Evolutionary conservation across 306 rosid genomes (phyloP), one percentile per base, ranked within the genome.

Genomic region (Myrica gale): DNA sequence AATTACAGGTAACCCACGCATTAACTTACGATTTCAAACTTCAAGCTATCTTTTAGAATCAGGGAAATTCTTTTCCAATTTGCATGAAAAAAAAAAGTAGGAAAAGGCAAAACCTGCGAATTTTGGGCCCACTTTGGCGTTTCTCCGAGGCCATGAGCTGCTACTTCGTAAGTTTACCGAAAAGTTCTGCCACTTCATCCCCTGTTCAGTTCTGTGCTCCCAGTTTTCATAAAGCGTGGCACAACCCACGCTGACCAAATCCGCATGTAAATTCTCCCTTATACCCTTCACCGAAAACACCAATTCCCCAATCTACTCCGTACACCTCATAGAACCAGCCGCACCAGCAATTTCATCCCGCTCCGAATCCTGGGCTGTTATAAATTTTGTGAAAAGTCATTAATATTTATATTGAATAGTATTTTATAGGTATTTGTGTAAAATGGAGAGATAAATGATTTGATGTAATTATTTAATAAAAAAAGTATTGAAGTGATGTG

Each of bases 231-330:
- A 44, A 58, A 45, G 5, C 37, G 60, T 61, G 47, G 48, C 60
- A 74, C 71, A 50, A 75, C 15, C 50, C 51, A 13, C 72, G 78
- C 63, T 48, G 51, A 39, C 71, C 78, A 39, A 19, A 62, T 63
- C 71, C 21, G 0, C 7, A 10, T 10, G 4, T 47, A 21, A 42
- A 26, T 54, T 72, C 23, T 21, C 69, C 70, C 42, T 15, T 65
- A 6, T 41, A 7, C 23, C 13, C 70, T 16, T 42, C 19, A 9
- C 11, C 16, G n/a, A 32, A 5, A 5, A 9, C 32, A 9, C 43
- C 15, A 16, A 52, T 26, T 23, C 6, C 7, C 11, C 2, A 56
- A 10, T 19, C 39, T 1, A 6, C 16, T 0, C 61, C 3, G 21
- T n/a, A 55, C 32, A n/a, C 26, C 61, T 55, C 61, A n/a, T n/a